Conservation (phyloP, 352 stramenopile genomes). For the Pythium brachiatum region DNA sequence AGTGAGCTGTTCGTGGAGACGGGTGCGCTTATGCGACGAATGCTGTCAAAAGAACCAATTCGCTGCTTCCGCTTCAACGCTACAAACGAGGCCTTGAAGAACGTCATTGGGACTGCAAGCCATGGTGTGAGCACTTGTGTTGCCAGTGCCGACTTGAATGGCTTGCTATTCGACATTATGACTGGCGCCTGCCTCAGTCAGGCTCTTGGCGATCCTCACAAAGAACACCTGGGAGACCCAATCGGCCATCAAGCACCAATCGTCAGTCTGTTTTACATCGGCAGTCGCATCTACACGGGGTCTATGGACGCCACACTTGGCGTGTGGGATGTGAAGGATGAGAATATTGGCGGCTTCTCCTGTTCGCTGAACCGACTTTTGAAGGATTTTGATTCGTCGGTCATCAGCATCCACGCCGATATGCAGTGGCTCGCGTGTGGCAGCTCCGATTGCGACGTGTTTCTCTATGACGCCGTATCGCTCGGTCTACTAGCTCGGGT, state of each 20-base stretch:
- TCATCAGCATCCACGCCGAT: constrained; percentile 68
- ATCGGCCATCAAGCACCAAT: constrained; percentile 69
- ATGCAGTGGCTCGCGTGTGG: constrained; percentile 51
- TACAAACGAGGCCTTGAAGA: constrained; percentile 66
- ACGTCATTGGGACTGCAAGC: constrained; percentile 68
- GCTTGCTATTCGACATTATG: constrained; percentile 62
- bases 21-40: constrained; percentile 66
- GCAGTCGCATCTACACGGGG: constrained; percentile 65
- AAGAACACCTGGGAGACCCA: constrained; percentile 62
- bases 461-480: constrained; percentile 51
- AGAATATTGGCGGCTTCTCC: constrained; percentile 47
- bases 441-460: constrained; percentile 68
- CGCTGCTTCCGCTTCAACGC: constrained; percentile 77
- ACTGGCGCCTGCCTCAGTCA: constrained; percentile 63
- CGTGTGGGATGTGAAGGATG: constrained; percentile 64
- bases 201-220: constrained; percentile 53
- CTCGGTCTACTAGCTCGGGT: constrained; percentile 47
- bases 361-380: constrained; percentile 48
- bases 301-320: constrained; percentile 59
- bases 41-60: constrained; percentile 56
- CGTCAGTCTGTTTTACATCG: constrained; percentile 58
- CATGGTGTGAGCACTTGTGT: constrained; percentile 64
- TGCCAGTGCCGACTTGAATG: constrained; percentile 42
- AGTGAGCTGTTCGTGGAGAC: constrained; percentile 66
- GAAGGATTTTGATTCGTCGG: constrained; percentile 63